Evolutionary conservation across 768 basidiomycete genomes (phyloP), one percentile per base, ranked within the genome.

Genomic region (Panellus pusillus): DNA sequence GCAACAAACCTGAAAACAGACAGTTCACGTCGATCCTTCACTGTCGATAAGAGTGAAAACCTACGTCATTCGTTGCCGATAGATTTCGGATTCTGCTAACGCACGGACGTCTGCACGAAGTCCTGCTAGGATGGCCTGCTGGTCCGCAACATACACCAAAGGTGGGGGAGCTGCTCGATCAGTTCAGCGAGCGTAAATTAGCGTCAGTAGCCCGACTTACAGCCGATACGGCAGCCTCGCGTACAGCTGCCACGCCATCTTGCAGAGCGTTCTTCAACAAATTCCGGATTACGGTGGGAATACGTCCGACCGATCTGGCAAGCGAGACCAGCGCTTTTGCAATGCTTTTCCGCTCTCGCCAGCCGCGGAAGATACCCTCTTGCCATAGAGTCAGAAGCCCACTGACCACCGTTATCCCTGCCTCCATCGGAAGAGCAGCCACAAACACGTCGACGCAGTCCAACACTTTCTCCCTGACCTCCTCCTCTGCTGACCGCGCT

Each of bases 231-330:
- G 87, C 89, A 36, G 83, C 80, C 63, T 92, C 89, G 48, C 95
- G 75, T 4, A 98, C 93, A 32, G 88, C 84, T n/a, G 92, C 87
- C 48, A 91, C 90, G 15, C 71, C 73, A 63, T 97, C 95, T 57
- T 82, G 79, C 38, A 96, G 71, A 0, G 85, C 90, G 52, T 72
- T 74, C 54, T 71, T 70, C 51, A 91, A 68, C 29, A 95, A 71
- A 41, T 68, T 70, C 40, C 78, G 66, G n/a, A 91, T 66, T 14
- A 74, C 65, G n/a, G 73, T 71, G 31, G 77, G 72, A 20, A 74
- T 70, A 15, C 70, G 65, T 14, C 73, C 75, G 13, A 79, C 68
- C 53, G 66, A 62, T 54, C 71, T 49, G 24, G 72, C 65, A 58
- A 92, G 76, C 18, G 71, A 75, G 12, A 75, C 74, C 17, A 94